Conservation (phyloP, 768 basidiomycete genomes). For the Lanmaoa pseudosensibilis region DNA sequence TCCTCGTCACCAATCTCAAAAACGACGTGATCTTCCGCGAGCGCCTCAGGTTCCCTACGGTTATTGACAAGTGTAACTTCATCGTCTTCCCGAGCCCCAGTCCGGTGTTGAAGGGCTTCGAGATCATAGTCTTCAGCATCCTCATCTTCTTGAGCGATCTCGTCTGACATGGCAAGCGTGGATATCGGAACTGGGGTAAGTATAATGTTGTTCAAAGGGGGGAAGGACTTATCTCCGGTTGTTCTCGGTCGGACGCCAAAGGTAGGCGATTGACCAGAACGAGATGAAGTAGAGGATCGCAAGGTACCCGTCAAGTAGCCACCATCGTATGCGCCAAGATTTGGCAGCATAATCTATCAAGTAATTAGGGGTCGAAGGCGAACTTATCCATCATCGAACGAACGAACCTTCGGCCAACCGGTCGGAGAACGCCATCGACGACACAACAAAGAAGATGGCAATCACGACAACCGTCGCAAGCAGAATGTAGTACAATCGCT, state of each 20-base stretch:
- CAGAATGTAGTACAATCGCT: slow-evolving; percentile 80
- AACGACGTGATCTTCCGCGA: slow-evolving; percentile 72
- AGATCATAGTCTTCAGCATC: slow-evolving; percentile 93
- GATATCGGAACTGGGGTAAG: slow-evolving; percentile 37
- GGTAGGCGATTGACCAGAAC: slow-evolving; percentile 78
- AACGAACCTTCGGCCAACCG: slow-evolving; percentile 81
- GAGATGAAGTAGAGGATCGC: slow-evolving; percentile 82
- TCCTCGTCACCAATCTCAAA: slow-evolving; percentile 92
- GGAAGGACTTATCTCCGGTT: slow-evolving; percentile 73
- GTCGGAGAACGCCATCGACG: slow-evolving; percentile 87
- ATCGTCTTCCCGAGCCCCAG: slow-evolving; percentile 54
- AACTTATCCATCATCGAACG: neutral
- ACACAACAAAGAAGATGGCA: slow-evolving; percentile 88
- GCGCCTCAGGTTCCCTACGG: slow-evolving; percentile 45
- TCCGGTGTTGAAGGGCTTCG: slow-evolving; percentile 66
- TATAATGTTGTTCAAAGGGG: slow-evolving; percentile 2
- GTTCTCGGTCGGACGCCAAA: slow-evolving; percentile 92
- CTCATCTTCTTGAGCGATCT: slow-evolving; percentile 91
- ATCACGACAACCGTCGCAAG: slow-evolving; percentile 80
- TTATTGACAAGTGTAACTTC: slow-evolving; percentile 71
- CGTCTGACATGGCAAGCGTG: slow-evolving; percentile 93
- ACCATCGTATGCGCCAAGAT: slow-evolving; percentile 91
- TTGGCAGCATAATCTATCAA: slow-evolving; percentile 85
- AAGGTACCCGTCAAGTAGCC: slow-evolving; percentile 94
- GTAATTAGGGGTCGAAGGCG: neutral